Evolutionary conservation across 73 alveolate genomes (phyloP), one percentile per base, ranked within the genome.

Genomic region (Durusdinium trenchii): DNA sequence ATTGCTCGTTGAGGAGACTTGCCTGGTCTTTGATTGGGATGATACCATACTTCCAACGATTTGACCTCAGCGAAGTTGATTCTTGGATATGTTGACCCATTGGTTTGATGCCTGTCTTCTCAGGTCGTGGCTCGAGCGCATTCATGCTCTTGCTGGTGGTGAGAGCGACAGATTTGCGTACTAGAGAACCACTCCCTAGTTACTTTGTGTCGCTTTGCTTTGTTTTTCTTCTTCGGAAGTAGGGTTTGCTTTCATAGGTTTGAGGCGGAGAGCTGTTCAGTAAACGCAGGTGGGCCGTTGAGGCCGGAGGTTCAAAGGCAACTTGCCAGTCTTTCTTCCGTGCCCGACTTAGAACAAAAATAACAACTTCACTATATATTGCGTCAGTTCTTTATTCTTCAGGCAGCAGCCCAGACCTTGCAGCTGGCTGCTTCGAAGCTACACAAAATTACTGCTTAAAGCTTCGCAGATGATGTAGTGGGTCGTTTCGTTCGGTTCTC

Each of bases 51-150:
- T 92, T n/a, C 98, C 98, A 7, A 92, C 98, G 90, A n/a, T 61
- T 23, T 38, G 4, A 47, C 91, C 91, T 81, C 47, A 81, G 48
- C 7, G 46, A 32, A 12, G 54, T 60, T 38, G 47, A 35, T 78
- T 42, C 62, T 14, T 16, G 32, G 45, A 78, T 36, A 48, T 71
- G 46, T 35, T 5, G 50, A 71, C 46, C 36, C 16, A 18, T 38
- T 40, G 38, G 86, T 12, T 6, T 23, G 16, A 2, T 67, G 45
- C 81, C 16, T 28, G 48, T 45, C 47, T 40, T 16, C 69, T 54
- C 26, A 89, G 96, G 96, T 89, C 98, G 81, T 71, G 98, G 98
- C 90, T 92, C 35, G 98, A 92, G 98, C 98, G 98, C 54, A 92
- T 73, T 54, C 98, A 92, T 61, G 98, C 98, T 18, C 61, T 92